Percentiles rank a stretch among this genome's conserved stretches.
These are phyloP conservation scores for Naganishia friedmannii DNA, from an alignment of 768 basidiomycete genomes.

Conservation along the genomic window DNA sequence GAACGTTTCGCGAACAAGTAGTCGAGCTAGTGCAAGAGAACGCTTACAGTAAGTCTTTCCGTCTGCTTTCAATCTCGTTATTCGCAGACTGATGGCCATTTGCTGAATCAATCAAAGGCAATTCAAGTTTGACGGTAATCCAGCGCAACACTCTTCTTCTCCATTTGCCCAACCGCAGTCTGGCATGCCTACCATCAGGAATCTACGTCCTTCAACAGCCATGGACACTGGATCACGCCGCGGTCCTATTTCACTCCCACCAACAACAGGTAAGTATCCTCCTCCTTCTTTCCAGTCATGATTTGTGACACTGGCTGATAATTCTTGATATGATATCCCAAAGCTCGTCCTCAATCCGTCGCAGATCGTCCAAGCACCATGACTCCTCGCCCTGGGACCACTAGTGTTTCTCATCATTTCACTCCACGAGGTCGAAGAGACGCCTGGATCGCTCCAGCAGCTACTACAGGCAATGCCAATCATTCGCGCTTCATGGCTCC, in stretches of 20 bases:
- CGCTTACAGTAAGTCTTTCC: slow-evolving; percentile 14
- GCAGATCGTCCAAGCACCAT: not conserved
- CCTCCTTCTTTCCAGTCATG: not conserved
- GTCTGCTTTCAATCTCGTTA: too few relatives aligned
- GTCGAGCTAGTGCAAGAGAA: slow-evolving; percentile 16
- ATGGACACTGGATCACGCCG: not conserved
- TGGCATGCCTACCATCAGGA: not conserved
- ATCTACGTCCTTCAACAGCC: slow-evolving; percentile 10
- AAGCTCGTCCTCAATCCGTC: slow-evolving; percentile 17
- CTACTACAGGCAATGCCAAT: not conserved
- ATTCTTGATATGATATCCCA: not conserved
- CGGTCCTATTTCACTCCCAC: not conserved
- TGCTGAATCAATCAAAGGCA: not conserved
- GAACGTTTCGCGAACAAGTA: slow-evolving; percentile 10
- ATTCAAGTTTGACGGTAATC: slow-evolving; percentile 15
- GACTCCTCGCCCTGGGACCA: not conserved
- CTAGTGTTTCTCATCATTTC: not conserved
- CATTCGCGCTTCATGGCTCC: slow-evolving; percentile 6
- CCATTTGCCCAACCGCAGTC: not conserved
- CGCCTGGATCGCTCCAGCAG: slow-evolving; percentile 1
- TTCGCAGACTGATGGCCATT: not conserved
- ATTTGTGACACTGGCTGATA: not conserved
- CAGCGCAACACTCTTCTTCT: not conserved
- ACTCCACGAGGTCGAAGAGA: slow-evolving; percentile 4
- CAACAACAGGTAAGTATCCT: not conserved